Evolutionary conservation across 192 early-diverging fungal genomes (phyloP).

Genomic region (Coemansia javaensis): DNA sequence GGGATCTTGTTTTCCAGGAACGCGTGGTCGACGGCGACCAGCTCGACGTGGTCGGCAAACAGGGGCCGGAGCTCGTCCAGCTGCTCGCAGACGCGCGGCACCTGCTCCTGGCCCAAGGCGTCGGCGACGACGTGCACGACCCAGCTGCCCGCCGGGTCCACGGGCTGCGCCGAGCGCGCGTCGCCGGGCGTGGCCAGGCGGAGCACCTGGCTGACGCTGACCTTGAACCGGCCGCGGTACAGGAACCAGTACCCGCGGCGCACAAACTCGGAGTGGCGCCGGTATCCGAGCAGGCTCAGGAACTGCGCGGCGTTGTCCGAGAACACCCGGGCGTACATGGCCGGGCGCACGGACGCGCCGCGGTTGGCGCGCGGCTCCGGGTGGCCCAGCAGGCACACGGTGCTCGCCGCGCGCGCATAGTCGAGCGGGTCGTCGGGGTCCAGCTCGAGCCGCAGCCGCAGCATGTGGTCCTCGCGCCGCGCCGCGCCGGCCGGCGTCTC

Average conservation of each 20-base stretch:
- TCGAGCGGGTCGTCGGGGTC: conserved; percentile 42
- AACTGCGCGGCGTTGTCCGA: conserved; percentile 67
- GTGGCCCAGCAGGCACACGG: conserved; percentile 58
- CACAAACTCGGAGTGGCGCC: conserved; percentile 62
- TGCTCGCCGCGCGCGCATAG: conserved; percentile 53
- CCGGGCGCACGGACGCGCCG: conserved; percentile 59
- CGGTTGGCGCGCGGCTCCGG: conserved; percentile 66
- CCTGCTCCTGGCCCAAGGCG: conserved; percentile 49
- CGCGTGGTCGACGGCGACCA: conserved; percentile 51
- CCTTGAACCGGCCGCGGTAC: conserved; percentile 53
- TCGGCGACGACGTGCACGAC: conserved; percentile 58
- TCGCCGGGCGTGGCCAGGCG: conserved; percentile 49
- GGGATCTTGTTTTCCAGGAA: conserved; percentile 49
- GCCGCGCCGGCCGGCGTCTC: conserved; percentile 65
- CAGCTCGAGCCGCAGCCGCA: conserved; percentile 55
- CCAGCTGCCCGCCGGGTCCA: conserved; percentile 54
- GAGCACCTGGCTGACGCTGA: conserved; percentile 60
- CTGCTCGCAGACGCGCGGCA: conserved; percentile 41
- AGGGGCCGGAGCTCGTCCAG: conserved; percentile 51
- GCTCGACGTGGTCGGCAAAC: conserved; percentile 53
- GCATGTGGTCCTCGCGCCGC: conserved; percentile 68
- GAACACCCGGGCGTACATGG: conserved; percentile 55
- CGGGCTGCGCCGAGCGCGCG: conserved; percentile 40
- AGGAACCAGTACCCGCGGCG: conserved; percentile 60
- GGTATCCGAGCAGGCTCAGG: conserved; percentile 69